Evolutionary conservation across 768 basidiomycete genomes (phyloP).

Genomic region (Lactarius hatsudake): DNA sequence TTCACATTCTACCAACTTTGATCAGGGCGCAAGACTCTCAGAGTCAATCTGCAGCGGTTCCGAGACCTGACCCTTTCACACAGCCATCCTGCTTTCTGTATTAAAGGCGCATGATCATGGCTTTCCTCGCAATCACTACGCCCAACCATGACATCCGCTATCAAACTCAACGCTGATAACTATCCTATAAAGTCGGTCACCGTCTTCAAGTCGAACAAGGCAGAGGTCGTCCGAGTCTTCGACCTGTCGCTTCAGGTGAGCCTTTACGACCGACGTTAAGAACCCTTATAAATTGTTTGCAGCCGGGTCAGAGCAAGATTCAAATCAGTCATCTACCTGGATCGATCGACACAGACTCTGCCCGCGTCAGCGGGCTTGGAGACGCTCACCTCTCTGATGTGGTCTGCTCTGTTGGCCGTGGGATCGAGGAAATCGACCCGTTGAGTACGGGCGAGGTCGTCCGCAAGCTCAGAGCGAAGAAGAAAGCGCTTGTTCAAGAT

Average conservation of each 20-base stretch:
- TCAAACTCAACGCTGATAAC: conserved; percentile 31
- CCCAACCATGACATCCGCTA: conserved; percentile 6
- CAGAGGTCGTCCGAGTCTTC: conserved; percentile 55
- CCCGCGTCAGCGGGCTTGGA: conserved; percentile 51
- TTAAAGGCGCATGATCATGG: too few relatives aligned
- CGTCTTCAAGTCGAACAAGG: conserved; percentile 53
- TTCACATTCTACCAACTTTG: too few relatives aligned
- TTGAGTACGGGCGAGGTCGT: conserved; percentile 28
- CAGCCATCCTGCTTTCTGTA: conserved; percentile 27
- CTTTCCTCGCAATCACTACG: not conserved
- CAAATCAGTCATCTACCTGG: conserved; percentile 49
- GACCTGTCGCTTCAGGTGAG: conserved; percentile 47
- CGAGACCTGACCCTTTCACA: conserved; percentile 15
- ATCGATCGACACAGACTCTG: conserved; percentile 49
- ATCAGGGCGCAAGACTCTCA: too few relatives aligned
- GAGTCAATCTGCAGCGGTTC: not conserved
- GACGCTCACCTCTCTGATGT: conserved; percentile 53
- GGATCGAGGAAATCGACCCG: conserved; percentile 27
- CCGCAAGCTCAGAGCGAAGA: conserved; percentile 36
- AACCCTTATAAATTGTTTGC: not conserved
- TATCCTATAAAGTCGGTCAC: conserved; percentile 53
- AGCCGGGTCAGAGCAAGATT: conserved; percentile 55
- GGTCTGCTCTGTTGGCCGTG: conserved; percentile 42
- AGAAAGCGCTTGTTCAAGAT: conserved; percentile 38
- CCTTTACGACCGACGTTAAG: not conserved